Evolutionary conservation across 176 grass and related monocot species (phyloP), one percentile per base, ranked within the genome.

Genomic region (Lolium multiflorum): DNA sequence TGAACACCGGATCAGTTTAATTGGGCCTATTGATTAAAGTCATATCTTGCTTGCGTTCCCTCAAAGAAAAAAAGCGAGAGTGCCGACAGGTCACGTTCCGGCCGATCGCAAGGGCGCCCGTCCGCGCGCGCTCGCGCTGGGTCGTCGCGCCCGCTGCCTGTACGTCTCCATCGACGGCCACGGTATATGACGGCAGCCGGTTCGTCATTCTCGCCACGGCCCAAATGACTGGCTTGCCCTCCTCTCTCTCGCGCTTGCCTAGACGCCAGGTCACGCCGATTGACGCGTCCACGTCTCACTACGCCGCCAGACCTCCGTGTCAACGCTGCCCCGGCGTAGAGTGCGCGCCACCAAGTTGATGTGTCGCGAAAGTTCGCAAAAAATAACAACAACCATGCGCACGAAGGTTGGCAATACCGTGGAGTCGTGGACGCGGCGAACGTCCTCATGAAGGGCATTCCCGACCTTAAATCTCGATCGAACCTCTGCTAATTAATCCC

Each of bases 111-210:
- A 41, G 2, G 39, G 39, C 39, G 39, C 5, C 39, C 39, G 39
- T 5, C 39, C 39, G 39, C 39, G 39, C 39, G 39, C n/a, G n/a
- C n/a, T n/a, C n/a, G n/a, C 39, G 39, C 39, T 41, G 6, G 39
- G 39, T 41, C 39, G 39, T 6, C 39, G 39, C 39, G 39, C 6
- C 39, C 39, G 39, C 28, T 28, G 28, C 28, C 66, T 13, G 5
- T 22, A 43, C n/a, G 6, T 74, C 20, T 14, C 43, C n/a, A 72
- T 5, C 54, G 18, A n/a, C n/a, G n/a, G 1, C 1, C 62, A 0
- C 48, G 77, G 68, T 2, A 90, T 22, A 90, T 90, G 83, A 90
- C 83, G 88, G 79, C 83, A 90, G 76, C 88, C 43, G 7, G 83
- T 86, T 90, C 88, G 83, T 90, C 88, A 82, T 7, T 66, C 51